These are phyloP conservation scores for Bothriochloa decipiens DNA, from an alignment of 176 grass and related monocot species.

Conservation along the genomic window DNA sequence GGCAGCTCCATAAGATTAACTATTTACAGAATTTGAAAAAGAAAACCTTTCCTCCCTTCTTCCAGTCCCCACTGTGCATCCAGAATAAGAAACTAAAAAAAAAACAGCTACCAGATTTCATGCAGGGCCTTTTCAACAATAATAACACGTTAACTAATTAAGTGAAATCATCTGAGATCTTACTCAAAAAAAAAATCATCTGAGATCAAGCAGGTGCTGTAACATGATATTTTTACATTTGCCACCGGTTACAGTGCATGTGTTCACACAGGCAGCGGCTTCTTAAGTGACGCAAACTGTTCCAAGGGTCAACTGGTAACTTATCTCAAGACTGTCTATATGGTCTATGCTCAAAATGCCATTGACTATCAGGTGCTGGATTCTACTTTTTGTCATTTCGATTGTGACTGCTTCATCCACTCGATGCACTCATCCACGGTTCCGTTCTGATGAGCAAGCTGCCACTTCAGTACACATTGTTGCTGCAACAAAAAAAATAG, in stretches of 20 bases:
- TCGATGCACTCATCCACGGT: slow-evolving; percentile 75
- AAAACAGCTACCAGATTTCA: background rate
- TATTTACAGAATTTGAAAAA: background rate
- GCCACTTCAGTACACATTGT: slow-evolving; percentile 83
- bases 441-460: slow-evolving; percentile 74
- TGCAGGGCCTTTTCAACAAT: no score
- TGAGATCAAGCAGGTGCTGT: no score
- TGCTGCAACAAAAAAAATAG: slow-evolving; percentile 54
- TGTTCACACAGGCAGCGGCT: background rate
- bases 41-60: background rate
- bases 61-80: background rate
- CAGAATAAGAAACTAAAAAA: background rate
- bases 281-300: background rate
- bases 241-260: background rate
- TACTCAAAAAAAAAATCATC: background rate
- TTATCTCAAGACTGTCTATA: slow-evolving; percentile 20
- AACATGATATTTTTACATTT: background rate
- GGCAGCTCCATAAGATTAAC: background rate
- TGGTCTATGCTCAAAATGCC: background rate
- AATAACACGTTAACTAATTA: no score
- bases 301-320: background rate
- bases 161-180: background rate
- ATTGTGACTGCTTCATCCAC: slow-evolving; percentile 88
- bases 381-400: slow-evolving; percentile 79
- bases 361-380: slow-evolving; percentile 10